Conservation (phyloP, 2,329 filamentous ascomycete species). For the Dothiorella sarmentorum region DNA sequence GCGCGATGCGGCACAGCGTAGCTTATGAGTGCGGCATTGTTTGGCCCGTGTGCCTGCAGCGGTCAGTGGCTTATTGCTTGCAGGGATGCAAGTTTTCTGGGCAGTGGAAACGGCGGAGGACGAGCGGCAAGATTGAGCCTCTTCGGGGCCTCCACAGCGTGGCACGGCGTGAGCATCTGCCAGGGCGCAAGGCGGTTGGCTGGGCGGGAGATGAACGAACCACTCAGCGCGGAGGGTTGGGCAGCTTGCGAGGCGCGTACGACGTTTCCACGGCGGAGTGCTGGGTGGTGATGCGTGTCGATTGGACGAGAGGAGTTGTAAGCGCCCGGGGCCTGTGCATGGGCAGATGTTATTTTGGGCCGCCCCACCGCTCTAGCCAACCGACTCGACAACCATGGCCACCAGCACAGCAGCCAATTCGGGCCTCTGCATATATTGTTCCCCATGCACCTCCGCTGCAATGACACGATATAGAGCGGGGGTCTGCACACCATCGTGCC, state of each 20-base stretch:
- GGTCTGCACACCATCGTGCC: background rate
- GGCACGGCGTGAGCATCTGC: slow-evolving; percentile 5
- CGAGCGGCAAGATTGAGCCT: slow-evolving; percentile 15
- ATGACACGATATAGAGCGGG: slow-evolving; percentile 3
- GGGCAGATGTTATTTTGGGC: slow-evolving; percentile 14
- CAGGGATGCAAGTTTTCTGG: background rate
- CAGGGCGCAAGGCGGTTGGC: slow-evolving; percentile 1
- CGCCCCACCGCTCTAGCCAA: background rate
- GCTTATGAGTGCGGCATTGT: background rate
- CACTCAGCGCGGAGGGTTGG: too few relatives aligned
- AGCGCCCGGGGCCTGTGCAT: slow-evolving; percentile 12
- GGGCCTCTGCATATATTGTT: slow-evolving; percentile 10
- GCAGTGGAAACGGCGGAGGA: background rate
- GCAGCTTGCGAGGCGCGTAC: background rate
- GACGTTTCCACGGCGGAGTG: background rate
- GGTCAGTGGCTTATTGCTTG: slow-evolving; percentile 14
- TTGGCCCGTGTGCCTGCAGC: slow-evolving; percentile 6
- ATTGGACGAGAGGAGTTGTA: slow-evolving; percentile 12
- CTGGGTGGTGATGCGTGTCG: background rate
- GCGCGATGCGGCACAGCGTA: slow-evolving; percentile 4
- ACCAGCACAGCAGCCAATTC: slow-evolving; percentile 1
- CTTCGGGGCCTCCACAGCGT: slow-evolving; percentile 1
- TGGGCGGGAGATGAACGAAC: background rate
- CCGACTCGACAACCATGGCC: too few relatives aligned
- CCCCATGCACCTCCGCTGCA: background rate